Base-by-base conservation (phyloP, 352 stramenopile species). In the Pythium aphanidermatum region DNA sequence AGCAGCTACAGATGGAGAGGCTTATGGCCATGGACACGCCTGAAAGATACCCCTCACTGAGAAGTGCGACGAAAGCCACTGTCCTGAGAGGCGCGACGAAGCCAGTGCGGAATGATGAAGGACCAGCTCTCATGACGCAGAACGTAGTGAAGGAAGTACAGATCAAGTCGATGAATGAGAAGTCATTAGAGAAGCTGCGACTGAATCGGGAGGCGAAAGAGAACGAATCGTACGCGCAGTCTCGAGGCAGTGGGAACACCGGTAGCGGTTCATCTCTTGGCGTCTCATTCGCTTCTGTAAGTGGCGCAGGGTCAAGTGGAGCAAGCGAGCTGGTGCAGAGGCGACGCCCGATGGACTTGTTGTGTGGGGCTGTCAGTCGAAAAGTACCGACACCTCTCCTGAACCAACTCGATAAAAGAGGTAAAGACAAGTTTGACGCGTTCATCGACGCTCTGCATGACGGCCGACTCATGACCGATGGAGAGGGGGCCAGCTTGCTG, bases 131-230 rank as follows among this genome's bases (percentile, higher is more conserved):
- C 2, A 67, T 78, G 53, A 71, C 83, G 16, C 68, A 87, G 44
- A 66, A 93, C 14, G 69, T 89, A 12, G 85, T 95, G 16, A 86
- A 91, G 50, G 76, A 95, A 40, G 86, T 96, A 19, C 73, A 95
- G 54, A 94, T 96, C 47, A 95, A 95, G 53, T 78, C 89, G 17
- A 82, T 94, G 36, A 89, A 87, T 53, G 70, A 87, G 21, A 78
- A 83, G 50, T 86, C 82, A 12, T 59, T 95, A 8, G 83, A 92
- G 39, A 89, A 93, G 45, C 63, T 95, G 25, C 76, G 84, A 1
- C 65, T 73, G 21, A 90, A 68, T 25, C 69, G 75, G 25, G 82
- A 93, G 50, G 72, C 74, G 7, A 82, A 84, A 40, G 70, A 82
- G 32, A 74, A 45, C 34, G 72, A 76, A 23, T 38, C 42, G 5